These are phyloP conservation scores for Cutaneotrichosporon daszewskae DNA, from an alignment of 1,284 basidiomycete genomes.

Conservation along the genomic window DNA sequence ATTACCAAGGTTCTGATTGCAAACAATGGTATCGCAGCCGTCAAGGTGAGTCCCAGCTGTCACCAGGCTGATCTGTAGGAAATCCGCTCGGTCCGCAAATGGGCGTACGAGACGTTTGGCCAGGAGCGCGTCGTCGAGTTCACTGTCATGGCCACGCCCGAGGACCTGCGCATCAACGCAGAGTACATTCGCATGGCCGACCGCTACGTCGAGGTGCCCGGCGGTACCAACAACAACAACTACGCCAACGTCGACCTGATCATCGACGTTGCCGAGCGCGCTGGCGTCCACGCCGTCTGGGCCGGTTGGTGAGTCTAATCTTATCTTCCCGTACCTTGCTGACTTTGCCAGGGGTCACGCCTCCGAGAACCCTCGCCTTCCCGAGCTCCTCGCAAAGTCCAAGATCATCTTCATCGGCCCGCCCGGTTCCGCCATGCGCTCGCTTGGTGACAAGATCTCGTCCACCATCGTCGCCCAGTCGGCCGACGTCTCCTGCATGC, in stretches of 20 bases:
- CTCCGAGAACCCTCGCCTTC: constrained; percentile 97
- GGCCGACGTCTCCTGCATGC: constrained; percentile 96
- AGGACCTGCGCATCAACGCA: constrained; percentile 92
- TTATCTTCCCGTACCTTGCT: neutral
- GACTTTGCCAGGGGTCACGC: constrained; percentile 70
- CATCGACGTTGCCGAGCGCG: constrained; percentile 94
- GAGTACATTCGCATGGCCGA: constrained; percentile 99
- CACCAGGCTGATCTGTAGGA: too few species aligned
- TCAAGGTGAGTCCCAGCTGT: too few species aligned
- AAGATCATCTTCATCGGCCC: constrained; percentile 99
- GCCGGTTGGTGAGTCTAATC: constrained; percentile 72
- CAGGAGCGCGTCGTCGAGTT: constrained; percentile 94
- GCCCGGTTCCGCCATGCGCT: constrained; percentile 97
- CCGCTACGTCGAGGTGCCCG: constrained; percentile 97
- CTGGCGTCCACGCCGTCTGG: constrained; percentile 98
- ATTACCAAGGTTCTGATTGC: constrained; percentile 98
- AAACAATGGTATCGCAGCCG: constrained; percentile 97
- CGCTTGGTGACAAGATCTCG: constrained; percentile 98
- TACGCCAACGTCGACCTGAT: constrained; percentile 99
- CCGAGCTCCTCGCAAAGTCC: constrained; percentile 84
- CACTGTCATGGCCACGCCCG: constrained; percentile 99
- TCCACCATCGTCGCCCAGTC: constrained; percentile 98
- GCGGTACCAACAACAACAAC: constrained; percentile 99
- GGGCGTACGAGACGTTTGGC: constrained; percentile 99
- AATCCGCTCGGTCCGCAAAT: constrained; percentile 97